Evolutionary conservation across 2,329 filamentous ascomycete species (phyloP).

Genomic region (Xenoacremonium recifei): DNA sequence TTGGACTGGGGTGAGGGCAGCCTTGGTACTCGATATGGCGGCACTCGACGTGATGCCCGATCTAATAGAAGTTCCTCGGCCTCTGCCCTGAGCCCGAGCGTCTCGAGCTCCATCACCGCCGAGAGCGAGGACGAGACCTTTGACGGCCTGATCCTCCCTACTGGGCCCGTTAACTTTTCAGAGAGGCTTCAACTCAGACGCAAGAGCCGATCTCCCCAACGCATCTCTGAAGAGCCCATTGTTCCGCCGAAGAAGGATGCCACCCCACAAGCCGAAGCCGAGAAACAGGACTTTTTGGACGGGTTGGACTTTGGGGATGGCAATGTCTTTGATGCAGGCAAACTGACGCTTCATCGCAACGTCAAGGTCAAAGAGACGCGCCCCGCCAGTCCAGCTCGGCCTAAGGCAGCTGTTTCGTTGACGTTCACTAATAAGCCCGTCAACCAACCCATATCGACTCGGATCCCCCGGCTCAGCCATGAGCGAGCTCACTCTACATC

Average conservation of each 20-base stretch:
- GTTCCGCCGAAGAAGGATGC: constrained; percentile 30
- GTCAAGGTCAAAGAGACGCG: constrained; percentile 78
- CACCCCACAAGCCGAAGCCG: constrained; percentile 36
- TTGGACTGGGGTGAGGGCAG: constrained; percentile 95
- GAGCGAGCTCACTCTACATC: constrained; percentile 68
- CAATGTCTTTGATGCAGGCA: constrained; percentile 76
- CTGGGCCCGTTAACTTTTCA: constrained; percentile 78
- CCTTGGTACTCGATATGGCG: constrained; percentile 84
- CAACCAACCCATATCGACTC: constrained; percentile 48
- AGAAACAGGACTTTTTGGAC: constrained; percentile 77
- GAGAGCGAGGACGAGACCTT: constrained; percentile 95
- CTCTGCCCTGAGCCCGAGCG: constrained; percentile 87
- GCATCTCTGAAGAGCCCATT: constrained; percentile 39
- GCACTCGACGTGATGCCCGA: constrained; percentile 75
- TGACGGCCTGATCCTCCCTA: constrained; percentile 82
- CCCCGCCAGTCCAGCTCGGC: constrained; percentile 67
- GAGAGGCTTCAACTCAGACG: constrained; percentile 74
- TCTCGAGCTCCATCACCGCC: constrained; percentile 84
- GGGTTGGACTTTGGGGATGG: constrained; percentile 85
- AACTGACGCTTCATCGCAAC: constrained; percentile 85
- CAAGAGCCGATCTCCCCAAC: constrained; percentile 56
- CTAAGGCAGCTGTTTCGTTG: constrained; percentile 76
- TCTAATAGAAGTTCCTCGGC: constrained; percentile 83
- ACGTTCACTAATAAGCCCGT: constrained; percentile 84
- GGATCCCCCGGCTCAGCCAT: constrained; percentile 76